These are phyloP conservation scores for Phytophthora constricta DNA, from an alignment of 352 stramenopile genomes.

Conservation along the genomic window DNA sequence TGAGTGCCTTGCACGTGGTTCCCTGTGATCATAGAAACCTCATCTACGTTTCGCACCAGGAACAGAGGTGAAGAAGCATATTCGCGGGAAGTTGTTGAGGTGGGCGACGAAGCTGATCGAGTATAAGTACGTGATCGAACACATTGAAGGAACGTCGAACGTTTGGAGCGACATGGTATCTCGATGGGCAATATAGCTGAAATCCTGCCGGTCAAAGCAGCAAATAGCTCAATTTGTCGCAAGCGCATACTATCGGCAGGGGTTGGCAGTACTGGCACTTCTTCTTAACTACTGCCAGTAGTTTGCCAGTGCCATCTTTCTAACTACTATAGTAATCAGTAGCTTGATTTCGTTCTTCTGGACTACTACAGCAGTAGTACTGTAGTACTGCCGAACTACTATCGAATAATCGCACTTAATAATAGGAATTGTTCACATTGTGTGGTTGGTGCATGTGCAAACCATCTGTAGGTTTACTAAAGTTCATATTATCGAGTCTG, in stretches of 20 bases:
- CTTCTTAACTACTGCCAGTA: too few relatives aligned
- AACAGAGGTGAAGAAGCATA: not conserved
- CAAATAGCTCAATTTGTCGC: not conserved
- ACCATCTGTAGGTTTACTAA: too few relatives aligned
- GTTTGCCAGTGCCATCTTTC: too few relatives aligned
- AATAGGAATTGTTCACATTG: too few relatives aligned
- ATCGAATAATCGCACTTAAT: too few relatives aligned
- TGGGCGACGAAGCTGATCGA: not conserved
- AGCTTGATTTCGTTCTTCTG: too few relatives aligned
- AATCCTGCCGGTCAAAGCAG: not conserved
- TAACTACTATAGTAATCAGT: too few relatives aligned
- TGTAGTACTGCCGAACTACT: too few relatives aligned
- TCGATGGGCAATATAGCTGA: not conserved
- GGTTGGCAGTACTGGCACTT: too few relatives aligned
- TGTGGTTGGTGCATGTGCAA: too few relatives aligned
- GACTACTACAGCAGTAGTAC: too few relatives aligned
- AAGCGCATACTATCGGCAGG: not conserved
- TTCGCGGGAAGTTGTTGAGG: not conserved
- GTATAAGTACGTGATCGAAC: slow-evolving; percentile 1
- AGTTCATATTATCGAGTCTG: too few relatives aligned
- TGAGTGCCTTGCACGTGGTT: not conserved
- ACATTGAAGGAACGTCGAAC: not conserved
- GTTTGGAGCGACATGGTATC: slow-evolving; percentile 1
- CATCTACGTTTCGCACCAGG: not conserved
- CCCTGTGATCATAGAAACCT: not conserved